A percentile compares a stretch with the other conserved stretches of the same genome.
Evolutionary conservation across 2,329 filamentous ascomycete genomes (phyloP).

Genomic region (Colletotrichum higginsianum): DNA sequence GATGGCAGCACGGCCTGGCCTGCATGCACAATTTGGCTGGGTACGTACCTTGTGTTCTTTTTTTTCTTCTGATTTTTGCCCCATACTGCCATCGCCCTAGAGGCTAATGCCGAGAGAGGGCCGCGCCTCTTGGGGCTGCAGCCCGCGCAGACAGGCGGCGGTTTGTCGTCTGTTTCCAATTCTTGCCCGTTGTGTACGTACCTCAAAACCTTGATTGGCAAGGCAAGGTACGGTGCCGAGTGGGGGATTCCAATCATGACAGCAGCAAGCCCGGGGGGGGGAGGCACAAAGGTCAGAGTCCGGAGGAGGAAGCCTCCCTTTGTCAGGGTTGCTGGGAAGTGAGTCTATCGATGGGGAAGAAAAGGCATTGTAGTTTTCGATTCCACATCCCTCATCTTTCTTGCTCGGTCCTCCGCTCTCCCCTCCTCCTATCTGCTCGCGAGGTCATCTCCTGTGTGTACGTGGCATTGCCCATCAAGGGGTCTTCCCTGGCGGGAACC

Average conservation of each 20-base stretch:
- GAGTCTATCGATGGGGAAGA: neutral
- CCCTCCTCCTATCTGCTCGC: constrained; percentile 13
- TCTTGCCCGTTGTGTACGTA: constrained; percentile 40
- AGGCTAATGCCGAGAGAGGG: constrained; percentile 43
- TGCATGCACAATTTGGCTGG: constrained; percentile 35
- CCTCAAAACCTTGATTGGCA: constrained; percentile 33
- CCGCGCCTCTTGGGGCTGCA: constrained; percentile 42
- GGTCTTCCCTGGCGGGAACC: constrained; percentile 42
- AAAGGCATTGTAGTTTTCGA: constrained; percentile 20
- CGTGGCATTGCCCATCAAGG: constrained; percentile 42
- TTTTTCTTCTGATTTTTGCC: constrained; percentile 27
- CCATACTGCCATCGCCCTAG: constrained; percentile 37
- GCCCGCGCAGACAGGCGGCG: constrained; percentile 36
- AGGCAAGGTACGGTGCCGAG: constrained; percentile 39
- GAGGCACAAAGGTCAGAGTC: constrained; percentile 8
- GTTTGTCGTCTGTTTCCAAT: constrained; percentile 43
- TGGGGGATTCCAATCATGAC: constrained; percentile 38
- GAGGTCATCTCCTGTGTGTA: constrained; percentile 40
- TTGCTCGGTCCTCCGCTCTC: constrained; percentile 2
- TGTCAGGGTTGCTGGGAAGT: neutral
- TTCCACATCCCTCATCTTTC: constrained; percentile 20
- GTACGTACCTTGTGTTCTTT: constrained; percentile 24
- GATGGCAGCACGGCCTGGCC: constrained; percentile 30
- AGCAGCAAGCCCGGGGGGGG: constrained; percentile 24
- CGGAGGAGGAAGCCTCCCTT: neutral